Percentiles rank a stretch among this genome's conserved stretches.
Evolutionary conservation across 2,329 filamentous ascomycete species (phyloP).

Genomic region (Monilinia fructicola): DNA sequence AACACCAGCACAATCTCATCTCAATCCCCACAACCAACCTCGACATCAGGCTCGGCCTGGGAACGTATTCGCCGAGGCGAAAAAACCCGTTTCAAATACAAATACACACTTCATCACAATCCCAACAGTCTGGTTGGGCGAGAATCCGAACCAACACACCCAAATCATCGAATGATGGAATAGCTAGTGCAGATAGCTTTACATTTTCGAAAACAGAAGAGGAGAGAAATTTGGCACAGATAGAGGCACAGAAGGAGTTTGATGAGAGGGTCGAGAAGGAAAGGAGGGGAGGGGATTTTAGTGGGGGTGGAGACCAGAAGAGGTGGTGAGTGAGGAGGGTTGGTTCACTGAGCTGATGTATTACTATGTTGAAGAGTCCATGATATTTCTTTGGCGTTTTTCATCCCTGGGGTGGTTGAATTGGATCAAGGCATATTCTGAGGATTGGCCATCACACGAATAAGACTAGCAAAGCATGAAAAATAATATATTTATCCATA

Average conservation of each 20-base stretch:
- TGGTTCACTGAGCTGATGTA: neutral
- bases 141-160: slow-evolving; percentile 25
- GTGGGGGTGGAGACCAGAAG: slow-evolving; percentile 32
- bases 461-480: neutral
- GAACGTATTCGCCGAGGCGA: slow-evolving; percentile 38
- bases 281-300: slow-evolving; percentile 37
- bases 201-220: slow-evolving; percentile 34
- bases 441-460: neutral
- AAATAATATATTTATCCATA: neutral
- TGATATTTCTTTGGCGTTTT: neutral
- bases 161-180: slow-evolving; percentile 24
- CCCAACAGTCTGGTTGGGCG: slow-evolving; percentile 25
- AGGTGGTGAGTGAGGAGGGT: slow-evolving; percentile 27
- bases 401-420: neutral
- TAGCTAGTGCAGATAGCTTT: slow-evolving; percentile 29
- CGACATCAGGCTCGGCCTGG: slow-evolving; percentile 36
- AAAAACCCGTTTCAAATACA: slow-evolving; percentile 17
- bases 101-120: slow-evolving; percentile 16
- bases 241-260: slow-evolving; percentile 40
- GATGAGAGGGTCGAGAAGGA: slow-evolving; percentile 40
- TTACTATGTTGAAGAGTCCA: neutral
- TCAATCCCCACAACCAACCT: neutral
- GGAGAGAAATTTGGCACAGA: slow-evolving; percentile 30
- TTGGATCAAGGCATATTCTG: neutral
- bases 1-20: slow-evolving; percentile 22